Evolutionary conservation across 225 moss, liverwort and hornwort species (phyloP).

Genomic region (Takakia lepidozioides): DNA sequence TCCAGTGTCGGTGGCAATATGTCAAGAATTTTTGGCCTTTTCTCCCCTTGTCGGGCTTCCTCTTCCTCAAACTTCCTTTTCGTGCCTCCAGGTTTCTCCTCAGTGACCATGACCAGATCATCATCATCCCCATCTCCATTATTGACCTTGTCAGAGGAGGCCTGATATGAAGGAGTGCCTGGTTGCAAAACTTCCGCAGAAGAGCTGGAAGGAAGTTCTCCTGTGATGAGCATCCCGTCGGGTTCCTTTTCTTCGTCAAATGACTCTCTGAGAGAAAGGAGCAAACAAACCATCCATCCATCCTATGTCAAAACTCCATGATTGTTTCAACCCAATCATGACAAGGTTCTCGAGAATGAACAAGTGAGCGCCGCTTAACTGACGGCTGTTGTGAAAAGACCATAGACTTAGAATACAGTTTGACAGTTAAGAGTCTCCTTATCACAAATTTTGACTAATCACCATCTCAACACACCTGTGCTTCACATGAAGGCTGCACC

Average conservation of each 20-base stretch:
- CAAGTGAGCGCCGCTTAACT: no score
- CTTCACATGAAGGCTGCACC: slow-evolving; percentile 82
- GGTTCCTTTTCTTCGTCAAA: slow-evolving; percentile 78
- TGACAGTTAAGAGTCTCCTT: background rate
- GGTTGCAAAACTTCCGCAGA: slow-evolving; percentile 13
- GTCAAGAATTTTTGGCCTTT: slow-evolving; percentile 44
- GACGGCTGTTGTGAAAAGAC: background rate
- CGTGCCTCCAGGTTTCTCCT: slow-evolving; percentile 19
- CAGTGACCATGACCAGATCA: slow-evolving; percentile 53
- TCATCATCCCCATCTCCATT: slow-evolving; percentile 61
- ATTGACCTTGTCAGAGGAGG: slow-evolving; percentile 16
- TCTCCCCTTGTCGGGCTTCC: slow-evolving; percentile 29
- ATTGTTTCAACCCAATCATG: background rate
- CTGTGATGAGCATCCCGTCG: slow-evolving; percentile 50
- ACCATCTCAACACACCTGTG: slow-evolving; percentile 49
- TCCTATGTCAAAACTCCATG: background rate
- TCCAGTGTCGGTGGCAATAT: slow-evolving; percentile 37
- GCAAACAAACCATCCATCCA: background rate
- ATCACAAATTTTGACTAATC: background rate
- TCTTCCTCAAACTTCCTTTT: slow-evolving; percentile 59
- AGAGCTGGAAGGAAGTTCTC: slow-evolving; percentile 32
- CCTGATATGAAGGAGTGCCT: slow-evolving; percentile 8
- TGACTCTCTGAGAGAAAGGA: slow-evolving; percentile 41
- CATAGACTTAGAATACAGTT: background rate
- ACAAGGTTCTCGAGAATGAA: background rate